Base-by-base conservation (phyloP, 2,329 filamentous ascomycete species). In the Sporothrix dimorphospora region DNA sequence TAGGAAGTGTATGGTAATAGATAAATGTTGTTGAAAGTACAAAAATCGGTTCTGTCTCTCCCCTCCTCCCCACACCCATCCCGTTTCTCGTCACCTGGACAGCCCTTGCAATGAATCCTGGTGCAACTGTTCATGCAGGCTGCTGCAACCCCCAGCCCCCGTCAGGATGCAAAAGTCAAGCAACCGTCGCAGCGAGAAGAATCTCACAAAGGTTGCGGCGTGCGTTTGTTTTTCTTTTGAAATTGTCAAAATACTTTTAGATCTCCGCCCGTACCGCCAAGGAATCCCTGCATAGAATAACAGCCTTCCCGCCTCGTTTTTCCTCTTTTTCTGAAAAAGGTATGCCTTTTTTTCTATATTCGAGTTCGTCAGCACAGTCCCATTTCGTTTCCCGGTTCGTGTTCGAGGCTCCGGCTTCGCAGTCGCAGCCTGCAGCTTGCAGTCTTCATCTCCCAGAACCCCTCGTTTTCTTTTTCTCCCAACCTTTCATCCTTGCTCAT, bases 371-470 rank as follows among this genome's bases (percentile, higher is more conserved):
- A 27, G 4, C 42, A n/a, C 42, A 21, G 27, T 49, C 24, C n/a
- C 8, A 49, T 11, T 12, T 34, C 9, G 21, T n/a, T 49, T 49
- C 16, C 42, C 3, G 14, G 42, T 66, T 66, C 40, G 40, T 66
- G 40, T 14, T n/a, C 30, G 12, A 65, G 19, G 38, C 59, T 65
- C 63, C 63, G 63, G 42, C 63, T 49, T 49, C 63, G 63, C 63
- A 66, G 27, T 12, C 45, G 30, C 55, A 59, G 55, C 19, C 11
- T 40, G 30, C 40, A 27, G 2, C 21, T 19, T 34, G 53, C 27
- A 12, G 19, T 61, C 7, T 14, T 61, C 4, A 19, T 53, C n/a
- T 9, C 21, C 24, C 8, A 19, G 53, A 63, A 7, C 57, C 9
- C 34, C 34, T 63, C 30, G 2, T 40, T 12, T 38, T 40, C 3